Evolutionary conservation across 23 red algal genomes (phyloP).

Genomic region (Porphyridium purpureum): DNA sequence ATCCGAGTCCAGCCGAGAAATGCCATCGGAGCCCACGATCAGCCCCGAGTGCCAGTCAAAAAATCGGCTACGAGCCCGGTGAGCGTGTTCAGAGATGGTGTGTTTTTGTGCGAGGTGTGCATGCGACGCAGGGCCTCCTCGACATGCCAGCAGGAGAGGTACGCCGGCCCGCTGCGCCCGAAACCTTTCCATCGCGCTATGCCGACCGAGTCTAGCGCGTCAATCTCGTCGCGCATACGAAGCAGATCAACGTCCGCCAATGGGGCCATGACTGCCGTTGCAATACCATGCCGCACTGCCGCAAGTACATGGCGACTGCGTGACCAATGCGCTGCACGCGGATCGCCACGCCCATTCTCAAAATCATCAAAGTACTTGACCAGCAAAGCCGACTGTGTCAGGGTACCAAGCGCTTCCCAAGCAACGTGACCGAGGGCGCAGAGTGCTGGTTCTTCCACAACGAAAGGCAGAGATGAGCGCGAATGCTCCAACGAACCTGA

Average conservation of each 20-base stretch:
- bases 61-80: no score
- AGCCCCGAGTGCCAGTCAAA: no score
- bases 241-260: not conserved
- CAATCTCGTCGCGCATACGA: slow-evolving; percentile 7
- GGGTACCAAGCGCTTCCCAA: slow-evolving; percentile 42
- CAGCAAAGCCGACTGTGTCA: slow-evolving; percentile 57
- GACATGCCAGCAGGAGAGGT: no score
- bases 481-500: no score
- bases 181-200: no score
- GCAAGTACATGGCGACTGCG: slow-evolving; percentile 11
- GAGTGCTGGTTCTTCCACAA: slow-evolving; percentile 22
- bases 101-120: no score
- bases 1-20: no score
- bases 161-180: no score
- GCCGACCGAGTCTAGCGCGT: slow-evolving; percentile 1
- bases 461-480: no score
- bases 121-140: no score
- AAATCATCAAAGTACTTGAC: slow-evolving; percentile 16
- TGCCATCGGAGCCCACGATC: no score
- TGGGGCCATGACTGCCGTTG: slow-evolving; percentile 7
- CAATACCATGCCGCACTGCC: slow-evolving; percentile 12
- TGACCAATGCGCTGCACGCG: slow-evolving; percentile 5
- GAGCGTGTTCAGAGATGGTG: no score
- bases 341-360: not conserved
- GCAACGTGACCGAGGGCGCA: slow-evolving; percentile 50